Base-by-base conservation (phyloP, 352 stramenopile species). In the Phytopythium helicoides region DNA sequence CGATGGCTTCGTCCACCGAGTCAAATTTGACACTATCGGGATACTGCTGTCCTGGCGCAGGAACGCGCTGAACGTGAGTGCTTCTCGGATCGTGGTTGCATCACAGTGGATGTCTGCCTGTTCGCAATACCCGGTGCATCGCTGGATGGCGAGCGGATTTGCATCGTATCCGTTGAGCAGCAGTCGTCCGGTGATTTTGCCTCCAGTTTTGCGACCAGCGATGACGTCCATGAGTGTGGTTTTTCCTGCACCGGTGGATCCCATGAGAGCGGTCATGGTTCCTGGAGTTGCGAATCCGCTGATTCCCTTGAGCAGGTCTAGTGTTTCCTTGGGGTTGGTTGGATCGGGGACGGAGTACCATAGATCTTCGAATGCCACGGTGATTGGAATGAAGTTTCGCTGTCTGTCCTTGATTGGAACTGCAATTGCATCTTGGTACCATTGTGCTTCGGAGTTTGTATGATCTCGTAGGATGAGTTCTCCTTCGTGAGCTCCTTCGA, bases 201-300 rank as follows among this genome's bases (percentile, higher is more conserved):
- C 90, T 18, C 71, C 73, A 15, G 68, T 87, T 63, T 97, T 97
- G 41, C 90, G 70, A n/a, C 91, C 61, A 8, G 89, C 83, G 38
- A 98, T 86, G n/a, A n/a, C n/a, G n/a, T n/a, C n/a, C n/a, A n/a
- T n/a, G n/a, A n/a, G n/a, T n/a, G n/a, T n/a, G n/a, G 52, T 60
- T 31, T 60, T 60, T 15, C 53, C 53, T 19, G 53, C 73, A 28
- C 78, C 76, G 1, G 58, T 59, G 1, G 65, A 62, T 3, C 73
- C 73, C 60, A 80, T 77, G 22, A 84, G 52, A 6, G 71, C 70
- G 3, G 63, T 68, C 10, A 82, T 60, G 7, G 45, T 47, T 7
- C 73, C 71, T 3, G 73, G 73, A 22, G 33, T 16, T 19, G 67
- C 66, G 34, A 61, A 66, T 1, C 71, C 75, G 18, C 47, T 62